Base-by-base conservation (phyloP, 768 basidiomycete genomes). In the Thelephora ganbajun region DNA sequence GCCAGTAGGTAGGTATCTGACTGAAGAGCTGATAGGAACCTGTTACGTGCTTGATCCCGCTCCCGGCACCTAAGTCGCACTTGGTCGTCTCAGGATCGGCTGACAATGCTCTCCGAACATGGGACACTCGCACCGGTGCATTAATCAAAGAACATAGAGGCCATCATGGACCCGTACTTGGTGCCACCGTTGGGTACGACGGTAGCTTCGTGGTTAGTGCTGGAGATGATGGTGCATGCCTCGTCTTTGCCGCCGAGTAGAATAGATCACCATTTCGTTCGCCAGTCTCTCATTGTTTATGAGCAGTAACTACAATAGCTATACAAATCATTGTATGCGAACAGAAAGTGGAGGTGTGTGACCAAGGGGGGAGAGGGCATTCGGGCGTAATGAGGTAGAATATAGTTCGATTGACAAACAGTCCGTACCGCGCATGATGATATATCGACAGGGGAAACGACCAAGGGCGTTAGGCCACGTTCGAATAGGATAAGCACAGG, bases 121-220 rank as follows among this genome's bases (percentile, higher is more conserved):
- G 93, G 94, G 94, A 99, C 61, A 80, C 80, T 11, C 79, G 92
- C 41, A 86, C 82, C 2, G 93, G 94, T 0, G 65, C 72, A 2
- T 71, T 93, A 18, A 50, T 94, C 22, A 77, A 77, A 26, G 80
- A 81, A 44, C 87, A 97, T 60, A 79, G 73, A 19, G 94, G 93
- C 1, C 93, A 98, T 55, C 73, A 68, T 14, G 88, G 74, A 0
- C 73, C 85, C 0, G 73, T 98, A 5, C 74, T 94, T 22, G 75
- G 72, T 34, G 81, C 88, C 0, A 74, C 84, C 0, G 68, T 94
- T 1, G 86, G 80, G 11, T 58, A 79, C 42, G 68, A 73, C 20
- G 86, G 86, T 1, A 73, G 74, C 0, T 78, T 88, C 0, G 70
- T 94, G 1, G 73, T 96, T 48, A 91, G 85, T 59, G 96, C 81